Evolutionary conservation across 805 yeast species (phyloP).

Genomic region (Wickerhamiella lipophila): DNA sequence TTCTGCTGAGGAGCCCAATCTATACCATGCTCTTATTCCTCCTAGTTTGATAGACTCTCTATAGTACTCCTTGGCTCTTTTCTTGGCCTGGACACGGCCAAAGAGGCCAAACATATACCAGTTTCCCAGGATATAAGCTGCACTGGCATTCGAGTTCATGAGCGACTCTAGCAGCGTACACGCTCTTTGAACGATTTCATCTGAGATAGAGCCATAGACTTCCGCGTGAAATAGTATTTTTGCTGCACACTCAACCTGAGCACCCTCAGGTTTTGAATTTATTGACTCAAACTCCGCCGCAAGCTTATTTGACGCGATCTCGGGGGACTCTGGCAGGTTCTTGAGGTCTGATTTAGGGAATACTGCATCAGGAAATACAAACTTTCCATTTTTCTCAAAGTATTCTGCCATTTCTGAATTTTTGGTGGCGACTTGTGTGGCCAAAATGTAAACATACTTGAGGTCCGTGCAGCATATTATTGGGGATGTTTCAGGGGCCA

Average conservation of each 20-base stretch:
- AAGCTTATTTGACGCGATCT: background rate
- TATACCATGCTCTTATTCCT: constrained; percentile 28
- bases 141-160: constrained; percentile 17
- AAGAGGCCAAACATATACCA: constrained; percentile 25
- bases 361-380: constrained; percentile 25
- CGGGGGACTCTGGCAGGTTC: constrained; percentile 9
- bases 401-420: constrained; percentile 5
- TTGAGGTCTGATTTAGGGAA: constrained; percentile 22
- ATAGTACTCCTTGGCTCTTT: constrained; percentile 22
- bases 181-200: constrained; percentile 20
- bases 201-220: constrained; percentile 22
- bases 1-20: constrained; percentile 29
- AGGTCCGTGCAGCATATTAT: constrained; percentile 1
- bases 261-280: constrained; percentile 9
- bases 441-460: constrained; percentile 4
- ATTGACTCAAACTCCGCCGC: constrained; percentile 10
- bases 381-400: constrained; percentile 21
- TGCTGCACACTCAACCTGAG: constrained; percentile 24
- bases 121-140: constrained; percentile 24
- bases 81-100: constrained; percentile 18
- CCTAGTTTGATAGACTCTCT: constrained; percentile 26
- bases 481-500: background rate
- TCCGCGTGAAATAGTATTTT: constrained; percentile 24
- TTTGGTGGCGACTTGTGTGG: constrained; percentile 3
- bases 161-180: constrained; percentile 17